Percentiles rank a stretch among this genome's conserved stretches.
phyloP scores from a whole-genome alignment of 2,329 filamentous ascomycete genomes.

The Pyrenophora seminiperda region DNA sequence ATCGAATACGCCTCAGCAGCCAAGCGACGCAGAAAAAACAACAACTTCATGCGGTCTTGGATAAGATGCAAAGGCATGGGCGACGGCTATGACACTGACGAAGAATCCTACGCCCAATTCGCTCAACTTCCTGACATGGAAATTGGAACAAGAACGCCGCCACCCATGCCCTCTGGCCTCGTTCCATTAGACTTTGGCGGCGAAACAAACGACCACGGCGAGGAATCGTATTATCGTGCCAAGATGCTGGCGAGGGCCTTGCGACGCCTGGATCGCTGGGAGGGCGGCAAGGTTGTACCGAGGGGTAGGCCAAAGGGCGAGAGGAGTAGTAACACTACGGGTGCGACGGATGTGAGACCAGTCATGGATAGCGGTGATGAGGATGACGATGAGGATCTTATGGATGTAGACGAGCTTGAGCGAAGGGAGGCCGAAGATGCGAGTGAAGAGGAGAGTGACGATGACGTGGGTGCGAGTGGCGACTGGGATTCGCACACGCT shows the following conservation, averaged over 20 bases:
- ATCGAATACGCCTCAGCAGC: conserved; percentile 68
- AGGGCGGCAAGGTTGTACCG: conserved; percentile 45
- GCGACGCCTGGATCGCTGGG: conserved; percentile 74
- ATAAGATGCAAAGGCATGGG: conserved; percentile 61
- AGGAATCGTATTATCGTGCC: conserved; percentile 70
- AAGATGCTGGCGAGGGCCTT: conserved; percentile 67
- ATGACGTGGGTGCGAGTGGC: not conserved
- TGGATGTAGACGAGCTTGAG: conserved; percentile 22
- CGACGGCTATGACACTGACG: conserved; percentile 55
- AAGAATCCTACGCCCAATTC: conserved; percentile 35
- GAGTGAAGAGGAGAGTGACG: conserved; percentile 31
- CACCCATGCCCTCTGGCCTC: conserved; percentile 58
- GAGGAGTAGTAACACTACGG: conserved; percentile 1
- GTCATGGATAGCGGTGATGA: conserved; percentile 16
- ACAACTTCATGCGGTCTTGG: conserved; percentile 69
- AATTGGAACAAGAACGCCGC: conserved; percentile 36
- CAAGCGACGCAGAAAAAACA: conserved; percentile 66
- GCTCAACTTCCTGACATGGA: conserved; percentile 48
- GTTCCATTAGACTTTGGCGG: conserved; percentile 58
- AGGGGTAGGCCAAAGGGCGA: conserved; percentile 35
- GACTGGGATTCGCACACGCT: conserved; percentile 26
- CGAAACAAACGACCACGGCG: conserved; percentile 76
- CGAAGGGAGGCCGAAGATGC: conserved; percentile 6
- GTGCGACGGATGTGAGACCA: conserved; percentile 1
- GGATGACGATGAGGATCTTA: conserved; percentile 15